These are phyloP conservation scores for Clavariopsis aquatica DNA, from an alignment of 495 filamentous ascomycete species.

Conservation along the genomic window DNA sequence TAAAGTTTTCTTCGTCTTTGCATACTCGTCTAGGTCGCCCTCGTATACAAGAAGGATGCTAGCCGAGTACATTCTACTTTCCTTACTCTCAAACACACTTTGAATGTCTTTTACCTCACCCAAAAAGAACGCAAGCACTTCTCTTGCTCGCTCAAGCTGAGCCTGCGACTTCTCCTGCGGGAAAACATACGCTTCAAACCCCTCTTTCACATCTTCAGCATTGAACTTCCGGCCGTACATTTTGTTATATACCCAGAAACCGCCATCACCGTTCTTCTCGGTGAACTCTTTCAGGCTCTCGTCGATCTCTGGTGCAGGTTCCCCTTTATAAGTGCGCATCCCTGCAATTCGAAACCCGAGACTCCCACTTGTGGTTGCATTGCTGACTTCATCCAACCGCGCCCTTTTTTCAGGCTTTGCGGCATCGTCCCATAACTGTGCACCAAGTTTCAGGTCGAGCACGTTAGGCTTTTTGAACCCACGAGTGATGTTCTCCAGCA, in stretches of 20 bases:
- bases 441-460: constrained; percentile 90
- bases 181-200: constrained; percentile 74
- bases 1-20: constrained; percentile 61
- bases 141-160: constrained; percentile 50
- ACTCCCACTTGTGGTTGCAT: constrained; percentile 75
- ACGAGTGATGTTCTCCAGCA: constrained; percentile 80
- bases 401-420: constrained; percentile 73
- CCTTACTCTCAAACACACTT: constrained; percentile 66
- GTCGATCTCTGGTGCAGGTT: constrained; percentile 48
- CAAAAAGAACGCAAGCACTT: constrained; percentile 64
- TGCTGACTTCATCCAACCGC: constrained; percentile 75
- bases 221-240: constrained; percentile 78
- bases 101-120: constrained; percentile 67
- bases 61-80: constrained; percentile 92
- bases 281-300: constrained; percentile 49
- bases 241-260: constrained; percentile 81
- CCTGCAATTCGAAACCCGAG: constrained; percentile 88
- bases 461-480: constrained; percentile 87
- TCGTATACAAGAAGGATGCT: constrained; percentile 92
- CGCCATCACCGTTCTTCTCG: constrained; percentile 50
- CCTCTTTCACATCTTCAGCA: constrained; percentile 68
- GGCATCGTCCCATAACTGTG: constrained; percentile 81
- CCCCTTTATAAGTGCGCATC: constrained; percentile 86
- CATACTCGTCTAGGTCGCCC: constrained; percentile 67
- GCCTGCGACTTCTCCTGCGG: constrained; percentile 40